These are phyloP conservation scores for Candida dendrica DNA, from an alignment of 805 yeast species.

Conservation along the genomic window DNA sequence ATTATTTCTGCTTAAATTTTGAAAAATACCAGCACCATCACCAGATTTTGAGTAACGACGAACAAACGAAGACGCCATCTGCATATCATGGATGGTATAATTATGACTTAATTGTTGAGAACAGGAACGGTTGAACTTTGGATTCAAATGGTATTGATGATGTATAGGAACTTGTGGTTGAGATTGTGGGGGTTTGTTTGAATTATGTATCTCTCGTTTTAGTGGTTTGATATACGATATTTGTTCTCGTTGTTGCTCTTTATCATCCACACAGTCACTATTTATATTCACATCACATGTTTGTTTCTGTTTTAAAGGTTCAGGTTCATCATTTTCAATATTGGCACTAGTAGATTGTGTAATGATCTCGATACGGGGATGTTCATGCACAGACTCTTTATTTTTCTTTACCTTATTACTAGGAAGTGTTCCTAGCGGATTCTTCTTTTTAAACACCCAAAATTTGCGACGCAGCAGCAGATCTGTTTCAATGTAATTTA, in stretches of 20 bases:
- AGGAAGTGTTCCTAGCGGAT: not conserved
- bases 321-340: not conserved
- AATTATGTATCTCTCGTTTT: no score
- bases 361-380: slow-evolving; percentile 7
- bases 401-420: not conserved
- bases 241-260: slow-evolving; percentile 1
- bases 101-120: no score
- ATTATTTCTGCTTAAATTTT: no score
- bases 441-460: not conserved
- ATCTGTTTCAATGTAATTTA: slow-evolving; percentile 7
- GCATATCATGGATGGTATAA: no score
- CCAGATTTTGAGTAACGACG: not conserved
- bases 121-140: no score
- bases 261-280: no score
- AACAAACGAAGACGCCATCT: not conserved
- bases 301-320: not conserved
- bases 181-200: not conserved
- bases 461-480: not conserved
- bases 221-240: not conserved
- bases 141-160: no score
- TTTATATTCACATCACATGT: not conserved
- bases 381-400: not conserved
- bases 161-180: no score
- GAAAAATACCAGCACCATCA: no score
- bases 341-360: slow-evolving; percentile 6